Evolutionary conservation across 495 filamentous ascomycete genomes (phyloP), one percentile per base, ranked within the genome.

Genomic region (Cenococcum geophilum): DNA sequence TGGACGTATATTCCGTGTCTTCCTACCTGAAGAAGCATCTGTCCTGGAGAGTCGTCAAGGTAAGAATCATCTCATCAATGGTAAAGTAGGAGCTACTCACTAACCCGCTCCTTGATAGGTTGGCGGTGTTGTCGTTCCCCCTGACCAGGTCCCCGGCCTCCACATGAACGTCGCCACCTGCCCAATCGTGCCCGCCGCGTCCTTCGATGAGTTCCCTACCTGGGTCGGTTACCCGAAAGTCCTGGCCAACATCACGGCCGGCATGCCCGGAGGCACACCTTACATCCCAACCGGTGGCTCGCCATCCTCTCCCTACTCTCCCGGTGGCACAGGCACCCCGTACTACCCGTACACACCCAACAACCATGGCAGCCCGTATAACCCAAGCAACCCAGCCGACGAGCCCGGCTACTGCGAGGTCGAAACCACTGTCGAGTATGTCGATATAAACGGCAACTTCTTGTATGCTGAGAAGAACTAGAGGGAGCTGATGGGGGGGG

Each of bases 21-120:
- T 0, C 45, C 40, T 68, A 68, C 57, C 62, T 68, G 22, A 60
- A 55, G 50, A 22, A 62, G 8, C 45, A 68, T 55, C 59, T 68
- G 23, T 37, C 59, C 40, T 68, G 63, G 55, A 62, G 49, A 9
- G 40, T 68, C 55, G 55, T 68, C 49, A 56, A 59, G 4, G 27
- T 6, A 32, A 32, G 27, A 32, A 32, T 32, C 27, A 32, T 32
- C 27, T 32, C 6, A 32, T 32, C 27, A 2, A 2, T 32, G 6
- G 6, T 6, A 2, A 32, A 32, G 6, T 32, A 32, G 27, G 6
- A 6, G 6, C 6, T 32, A 6, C 6, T 6, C 6, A 32, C 27
- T 32, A 32, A 32, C 6, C 27, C 6, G 6, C 2, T 32, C 27
- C 6, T 32, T 6, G 3, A 32, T 32, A 32, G 27, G 50, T 55